Evolutionary conservation across 495 filamentous ascomycete genomes (phyloP).

Genomic region (Aspergillus sparsus): DNA sequence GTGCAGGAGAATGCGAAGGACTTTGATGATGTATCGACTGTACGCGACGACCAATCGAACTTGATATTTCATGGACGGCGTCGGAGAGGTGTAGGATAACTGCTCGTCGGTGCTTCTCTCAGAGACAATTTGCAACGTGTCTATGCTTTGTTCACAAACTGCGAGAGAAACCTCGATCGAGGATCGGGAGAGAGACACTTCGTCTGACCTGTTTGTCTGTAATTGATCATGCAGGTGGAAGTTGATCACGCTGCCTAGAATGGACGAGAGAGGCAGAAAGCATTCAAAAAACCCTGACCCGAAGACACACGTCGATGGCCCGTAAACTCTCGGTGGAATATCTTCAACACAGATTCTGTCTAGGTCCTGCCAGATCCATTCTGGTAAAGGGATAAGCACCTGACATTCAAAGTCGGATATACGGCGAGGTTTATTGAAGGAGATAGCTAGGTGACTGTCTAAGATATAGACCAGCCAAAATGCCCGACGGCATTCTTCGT

Average conservation of each 20-base stretch:
- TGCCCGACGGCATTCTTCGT: slow-evolving; percentile 50
- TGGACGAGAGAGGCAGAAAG: slow-evolving; percentile 80
- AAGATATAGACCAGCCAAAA: slow-evolving; percentile 56
- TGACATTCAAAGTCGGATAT: slow-evolving; percentile 51
- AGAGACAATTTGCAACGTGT: neutral
- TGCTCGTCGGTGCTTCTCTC: neutral
- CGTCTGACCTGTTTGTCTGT: slow-evolving; percentile 53
- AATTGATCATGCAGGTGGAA: slow-evolving; percentile 75
- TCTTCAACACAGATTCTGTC: slow-evolving; percentile 26
- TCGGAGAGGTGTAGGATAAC: neutral
- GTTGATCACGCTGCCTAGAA: slow-evolving; percentile 81
- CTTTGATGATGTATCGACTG: slow-evolving; percentile 55
- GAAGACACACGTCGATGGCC: slow-evolving; percentile 30
- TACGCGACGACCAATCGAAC: slow-evolving; percentile 25
- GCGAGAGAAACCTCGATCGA: neutral
- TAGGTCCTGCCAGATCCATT: slow-evolving; percentile 36
- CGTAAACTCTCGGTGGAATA: slow-evolving; percentile 29
- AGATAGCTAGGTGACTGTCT: slow-evolving; percentile 52
- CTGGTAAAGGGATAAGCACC: slow-evolving; percentile 36
- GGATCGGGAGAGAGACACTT: neutral
- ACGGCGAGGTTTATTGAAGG: slow-evolving; percentile 48
- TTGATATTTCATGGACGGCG: neutral
- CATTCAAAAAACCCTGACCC: slow-evolving; percentile 65
- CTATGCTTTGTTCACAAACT: slow-evolving; percentile 8
- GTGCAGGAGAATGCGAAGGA: slow-evolving; percentile 57